Evolutionary conservation across 225 moss, liverwort and hornwort species (phyloP), one percentile per base, ranked within the genome.

Genomic region (Sphagnum contortum): DNA sequence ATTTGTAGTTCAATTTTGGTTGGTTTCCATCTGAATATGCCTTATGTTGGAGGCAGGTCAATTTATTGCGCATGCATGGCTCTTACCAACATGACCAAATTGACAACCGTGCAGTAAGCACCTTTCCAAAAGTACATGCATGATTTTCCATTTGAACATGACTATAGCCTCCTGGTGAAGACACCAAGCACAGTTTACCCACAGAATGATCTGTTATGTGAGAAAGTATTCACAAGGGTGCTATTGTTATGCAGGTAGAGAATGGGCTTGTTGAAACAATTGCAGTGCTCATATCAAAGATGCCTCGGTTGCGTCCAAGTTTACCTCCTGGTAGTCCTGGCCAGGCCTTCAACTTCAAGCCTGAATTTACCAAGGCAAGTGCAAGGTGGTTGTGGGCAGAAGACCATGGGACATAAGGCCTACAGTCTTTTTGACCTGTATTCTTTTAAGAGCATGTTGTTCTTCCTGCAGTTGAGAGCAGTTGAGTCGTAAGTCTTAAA

Each of bases 201-300:
- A 29, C 29, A 29, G 29, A 29, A 29, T 29, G 29, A 29, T 29
- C 29, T 29, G 29, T 0, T 29, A 29, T 29, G 29, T 29, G 29
- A 29, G 29, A 29, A 29, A 29, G 29, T 29, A 29, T 29, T 29
- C 29, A 29, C 29, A 29, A 29, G 29, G 29, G 29, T 29, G 29
- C 29, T 29, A 29, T 1, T 29, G 29, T 29, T 29, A 0, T 68
- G 75, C 96, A 98, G 91, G 88, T 88, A 60, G 96, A 98, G 81
- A 98, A 98, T 74, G 96, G 96, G 47, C 80, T 98, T 62, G 96
- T 98, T 70, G 96, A 98, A 84, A 90, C 92, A 60, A 87, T 98
- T 53, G 93, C 86, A 50, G 87, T 93, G 44, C 78, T 98, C 62
- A 83, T 98, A 56, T 85, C 96, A 59, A 87, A 83, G 75, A 98